Percentiles rank a stretch among this genome's conserved stretches.
These are phyloP conservation scores for Candida sp. DNA, from an alignment of 1,139 yeast species.

Conservation along the genomic window DNA sequence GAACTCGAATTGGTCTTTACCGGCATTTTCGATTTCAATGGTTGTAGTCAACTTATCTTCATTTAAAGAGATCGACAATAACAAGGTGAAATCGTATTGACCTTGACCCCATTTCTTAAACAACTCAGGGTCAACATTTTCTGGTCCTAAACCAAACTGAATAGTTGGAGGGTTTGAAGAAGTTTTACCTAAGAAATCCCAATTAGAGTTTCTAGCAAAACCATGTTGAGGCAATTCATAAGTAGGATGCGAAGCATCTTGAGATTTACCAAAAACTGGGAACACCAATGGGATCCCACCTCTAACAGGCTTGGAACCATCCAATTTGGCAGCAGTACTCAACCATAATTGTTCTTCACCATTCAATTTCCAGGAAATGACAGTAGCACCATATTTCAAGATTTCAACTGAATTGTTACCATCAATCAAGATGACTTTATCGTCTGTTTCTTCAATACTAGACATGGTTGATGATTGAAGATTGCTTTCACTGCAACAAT, in stretches of 20 bases:
- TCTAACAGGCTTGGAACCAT: constrained; percentile 90
- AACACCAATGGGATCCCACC: constrained; percentile 97
- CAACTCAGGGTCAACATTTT: constrained; percentile 67
- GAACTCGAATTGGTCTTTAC: constrained; percentile 65
- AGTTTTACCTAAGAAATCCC: constrained; percentile 93
- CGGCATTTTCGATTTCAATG: constrained; percentile 75
- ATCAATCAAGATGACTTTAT: constrained; percentile 58
- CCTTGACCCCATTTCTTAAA: constrained; percentile 47
- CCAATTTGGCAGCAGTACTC: constrained; percentile 73
- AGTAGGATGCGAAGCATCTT: constrained; percentile 34
- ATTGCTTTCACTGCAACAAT: too few species aligned
- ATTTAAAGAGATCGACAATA: constrained; percentile 62
- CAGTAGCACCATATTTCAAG: constrained; percentile 86
- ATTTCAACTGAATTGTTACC: constrained; percentile 61
- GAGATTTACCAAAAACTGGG: constrained; percentile 86
- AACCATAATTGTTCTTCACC: constrained; percentile 69
- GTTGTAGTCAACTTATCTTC: constrained; percentile 56
- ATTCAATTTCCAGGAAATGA: constrained; percentile 69
- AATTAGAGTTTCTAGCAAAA: constrained; percentile 80
- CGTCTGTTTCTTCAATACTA: constrained; percentile 57
- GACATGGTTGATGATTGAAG: too few species aligned
- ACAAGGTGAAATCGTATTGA: constrained; percentile 67
- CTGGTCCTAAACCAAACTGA: constrained; percentile 90
- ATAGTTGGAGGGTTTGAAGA: constrained; percentile 56
- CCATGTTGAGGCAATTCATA: constrained; percentile 86